Base-by-base conservation (phyloP, 2,329 filamentous ascomycete genomes). In the Xylariales sp. region DNA sequence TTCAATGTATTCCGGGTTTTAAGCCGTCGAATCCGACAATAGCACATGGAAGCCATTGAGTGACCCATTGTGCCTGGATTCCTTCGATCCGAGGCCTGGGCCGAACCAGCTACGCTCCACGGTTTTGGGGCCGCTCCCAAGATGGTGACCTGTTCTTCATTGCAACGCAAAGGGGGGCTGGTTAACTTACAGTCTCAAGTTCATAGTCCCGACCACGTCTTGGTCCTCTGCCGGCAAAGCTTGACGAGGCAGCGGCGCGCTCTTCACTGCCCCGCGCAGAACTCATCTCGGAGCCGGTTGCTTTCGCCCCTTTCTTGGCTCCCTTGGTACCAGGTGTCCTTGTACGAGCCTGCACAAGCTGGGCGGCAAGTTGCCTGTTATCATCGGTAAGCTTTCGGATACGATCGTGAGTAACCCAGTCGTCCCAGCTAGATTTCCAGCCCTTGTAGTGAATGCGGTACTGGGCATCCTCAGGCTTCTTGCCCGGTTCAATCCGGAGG, bases 381-480 rank as follows among this genome's bases (percentile, higher is more conserved):
- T 98, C 96, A 64, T 97, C 93, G 59, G 91, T 97, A 79, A 95
- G 91, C 82, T 97, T 97, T 77, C 94, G 91, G 69, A 99, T 91
- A 73, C 96, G 93, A 79, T 98, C 95, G 80, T 94, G 90, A 28
- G 93, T 89, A 52, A 98, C 96, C 95, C 95, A 98, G 83, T 99
- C 96, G 83, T 99, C 96, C 96, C 96, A 99, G 86, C 94, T 97
- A 80, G 95, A 94, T 85, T 99, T 99, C 96, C 96, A 99, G 77
- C 96, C 96, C 82, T 98, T 98, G 84, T 99, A 99, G 82, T 99
- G 96, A 63, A 99, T 92, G 77, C 93, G 92, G 83, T 97, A 99
- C 79, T 93, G 89, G 78, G 89, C 94, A 41, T 91, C 89, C 69
- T 90, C 83, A 23, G 82, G 91, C 79, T 77, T 77, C 72, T 77